Evolutionary conservation across 208 protist genomes (phyloP).

Genomic region (Plasmodiophora brassicae): DNA sequence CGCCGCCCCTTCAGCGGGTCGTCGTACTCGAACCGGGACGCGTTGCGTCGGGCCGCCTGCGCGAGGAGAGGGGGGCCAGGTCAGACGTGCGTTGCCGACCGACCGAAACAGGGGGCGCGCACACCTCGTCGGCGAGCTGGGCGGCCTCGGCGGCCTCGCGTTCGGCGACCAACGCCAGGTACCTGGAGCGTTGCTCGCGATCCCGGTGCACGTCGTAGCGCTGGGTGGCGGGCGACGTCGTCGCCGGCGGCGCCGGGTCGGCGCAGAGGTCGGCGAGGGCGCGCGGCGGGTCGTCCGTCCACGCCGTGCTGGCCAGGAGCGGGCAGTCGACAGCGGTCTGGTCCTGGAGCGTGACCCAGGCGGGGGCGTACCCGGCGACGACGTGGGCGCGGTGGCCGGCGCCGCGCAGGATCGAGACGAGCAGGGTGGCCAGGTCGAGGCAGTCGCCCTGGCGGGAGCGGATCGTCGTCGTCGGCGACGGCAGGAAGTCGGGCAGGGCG

Average conservation of each 20-base stretch:
- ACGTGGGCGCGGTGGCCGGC: conserved; percentile 48
- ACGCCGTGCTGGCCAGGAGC: background rate
- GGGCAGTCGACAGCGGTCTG: conserved; percentile 31
- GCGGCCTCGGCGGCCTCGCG: conserved; percentile 26
- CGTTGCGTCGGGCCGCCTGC: background rate
- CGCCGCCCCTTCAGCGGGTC: conserved; percentile 39
- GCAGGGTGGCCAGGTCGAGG: conserved; percentile 45
- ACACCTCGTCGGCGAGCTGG: background rate
- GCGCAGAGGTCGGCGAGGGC: background rate
- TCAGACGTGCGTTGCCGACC: too few species aligned
- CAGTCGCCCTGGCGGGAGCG: conserved; percentile 37
- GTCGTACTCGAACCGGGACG: conserved; percentile 19
- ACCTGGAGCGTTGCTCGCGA: conserved; percentile 5
- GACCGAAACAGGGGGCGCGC: too few species aligned
- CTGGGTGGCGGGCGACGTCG: background rate
- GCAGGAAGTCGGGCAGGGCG: conserved; percentile 33
- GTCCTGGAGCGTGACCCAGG: conserved; percentile 35
- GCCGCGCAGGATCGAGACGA: conserved; percentile 48
- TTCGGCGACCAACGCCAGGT: conserved; percentile 22
- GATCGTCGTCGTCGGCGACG: conserved; percentile 31
- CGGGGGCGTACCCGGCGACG: conserved; percentile 42
- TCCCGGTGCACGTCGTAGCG: conserved; percentile 8
- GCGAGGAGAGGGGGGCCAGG: too few species aligned
- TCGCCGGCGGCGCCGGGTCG: background rate
- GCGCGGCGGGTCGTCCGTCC: background rate